phyloP scores from a whole-genome alignment of 202 grass and related monocot species.

The Eragrostis tef region DNA sequence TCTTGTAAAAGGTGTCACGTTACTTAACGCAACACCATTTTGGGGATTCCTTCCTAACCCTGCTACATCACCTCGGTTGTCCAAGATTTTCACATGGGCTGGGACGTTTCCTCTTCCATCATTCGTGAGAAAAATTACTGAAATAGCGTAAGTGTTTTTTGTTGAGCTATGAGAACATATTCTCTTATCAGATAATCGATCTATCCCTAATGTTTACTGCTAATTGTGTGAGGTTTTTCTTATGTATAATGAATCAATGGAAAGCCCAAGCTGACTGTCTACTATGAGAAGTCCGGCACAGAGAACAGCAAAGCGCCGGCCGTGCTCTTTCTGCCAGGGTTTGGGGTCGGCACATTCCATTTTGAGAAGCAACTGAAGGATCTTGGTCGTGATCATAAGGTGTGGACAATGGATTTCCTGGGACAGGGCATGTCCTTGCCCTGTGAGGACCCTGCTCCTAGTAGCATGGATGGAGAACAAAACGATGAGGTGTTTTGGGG shows the following conservation, averaged over 20 bases:
- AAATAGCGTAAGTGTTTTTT: conserved; percentile 68
- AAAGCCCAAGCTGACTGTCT: conserved; percentile 84
- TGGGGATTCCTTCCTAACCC: conserved; percentile 97
- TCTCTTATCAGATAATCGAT: not conserved
- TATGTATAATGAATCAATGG: conserved; percentile 4
- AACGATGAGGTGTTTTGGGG: conserved; percentile 58
- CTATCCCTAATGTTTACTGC: not conserved
- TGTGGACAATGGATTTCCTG: conserved; percentile 98
- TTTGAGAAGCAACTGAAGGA: conserved; percentile 92
- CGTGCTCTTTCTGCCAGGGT: conserved; percentile 92
- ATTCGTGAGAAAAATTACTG: conserved; percentile 74
- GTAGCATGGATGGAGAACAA: conserved; percentile 1
- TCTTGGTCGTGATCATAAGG: conserved; percentile 77
- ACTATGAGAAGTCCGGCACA: conserved; percentile 78
- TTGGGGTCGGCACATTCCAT: conserved; percentile 86
- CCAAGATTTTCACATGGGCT: conserved; percentile 83
- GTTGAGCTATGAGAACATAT: not conserved
- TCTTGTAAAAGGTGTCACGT: conserved; percentile 85
- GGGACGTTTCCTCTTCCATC: conserved; percentile 95
- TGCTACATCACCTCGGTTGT: conserved; percentile 71
- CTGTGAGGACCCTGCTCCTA: conserved; percentile 76
- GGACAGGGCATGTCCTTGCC: conserved; percentile 92
- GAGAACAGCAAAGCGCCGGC: conserved; percentile 73
- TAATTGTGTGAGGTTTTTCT: conserved; percentile 3
- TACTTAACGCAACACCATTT: conserved; percentile 97